Conservation (phyloP, 192 early-diverging fungal genomes). For the Coemansia sp. region DNA sequence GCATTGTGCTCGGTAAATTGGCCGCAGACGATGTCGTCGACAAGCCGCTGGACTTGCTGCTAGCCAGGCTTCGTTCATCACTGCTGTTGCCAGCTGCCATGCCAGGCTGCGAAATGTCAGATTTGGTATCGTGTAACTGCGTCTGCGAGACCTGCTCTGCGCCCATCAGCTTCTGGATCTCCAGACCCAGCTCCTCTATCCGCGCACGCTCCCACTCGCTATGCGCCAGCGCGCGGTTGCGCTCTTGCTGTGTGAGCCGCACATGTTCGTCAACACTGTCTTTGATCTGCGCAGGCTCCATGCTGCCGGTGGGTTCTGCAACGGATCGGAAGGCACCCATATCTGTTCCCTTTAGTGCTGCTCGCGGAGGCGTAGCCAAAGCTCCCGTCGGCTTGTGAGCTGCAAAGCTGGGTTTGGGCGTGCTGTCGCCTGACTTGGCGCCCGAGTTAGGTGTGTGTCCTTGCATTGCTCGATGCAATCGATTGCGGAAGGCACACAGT, state of each 20-base stretch:
- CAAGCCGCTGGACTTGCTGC: background rate
- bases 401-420: background rate
- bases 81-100: background rate
- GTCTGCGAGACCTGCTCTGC: background rate
- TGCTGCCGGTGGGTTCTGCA: background rate
- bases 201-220: slow-evolving; percentile 40
- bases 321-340: background rate
- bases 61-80: background rate
- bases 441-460: slow-evolving; percentile 2
- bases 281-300: background rate
- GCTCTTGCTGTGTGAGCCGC: slow-evolving; percentile 5
- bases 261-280: background rate
- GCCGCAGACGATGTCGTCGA: background rate
- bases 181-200: slow-evolving; percentile 38
- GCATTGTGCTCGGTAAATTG: background rate
- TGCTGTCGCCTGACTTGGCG: background rate
- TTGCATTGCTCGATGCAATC: slow-evolving; percentile 15
- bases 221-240: slow-evolving; percentile 14
- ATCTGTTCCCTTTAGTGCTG: slow-evolving; percentile 1
- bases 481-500: slow-evolving; percentile 3
- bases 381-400: background rate
- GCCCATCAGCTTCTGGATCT: slow-evolving; percentile 41
- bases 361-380: slow-evolving; percentile 6
- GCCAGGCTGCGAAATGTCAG: background rate
- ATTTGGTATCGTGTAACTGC: background rate